A percentile compares a stretch with the other conserved stretches of the same genome.
These are phyloP conservation scores for Cryptococcus sp. DNA, from an alignment of 1,284 basidiomycete species.

Conservation along the genomic window DNA sequence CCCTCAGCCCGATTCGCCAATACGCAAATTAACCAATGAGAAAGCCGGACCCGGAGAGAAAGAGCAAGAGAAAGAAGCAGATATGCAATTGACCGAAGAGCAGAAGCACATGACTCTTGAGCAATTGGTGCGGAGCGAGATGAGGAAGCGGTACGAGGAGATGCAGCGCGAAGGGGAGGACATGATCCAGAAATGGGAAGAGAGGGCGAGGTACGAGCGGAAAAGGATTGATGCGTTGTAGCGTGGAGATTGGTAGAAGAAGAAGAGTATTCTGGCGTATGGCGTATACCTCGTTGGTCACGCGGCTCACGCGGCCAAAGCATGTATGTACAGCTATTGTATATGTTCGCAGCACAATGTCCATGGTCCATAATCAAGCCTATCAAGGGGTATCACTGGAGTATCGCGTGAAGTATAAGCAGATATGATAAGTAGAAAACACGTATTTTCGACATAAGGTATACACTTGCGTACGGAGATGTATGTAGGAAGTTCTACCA, in stretches of 20 bases:
- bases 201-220: constrained; percentile 27
- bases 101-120: constrained; percentile 44
- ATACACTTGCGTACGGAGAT: no score
- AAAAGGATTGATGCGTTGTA: constrained; percentile 30
- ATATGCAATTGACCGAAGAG: constrained; percentile 27
- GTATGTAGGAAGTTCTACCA: no score
- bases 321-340: no score
- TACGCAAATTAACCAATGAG: not conserved
- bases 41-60: not conserved
- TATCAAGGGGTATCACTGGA: no score
- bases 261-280: no score
- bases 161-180: constrained; percentile 38
- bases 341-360: no score
- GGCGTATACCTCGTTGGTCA: no score
- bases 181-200: constrained; percentile 39
- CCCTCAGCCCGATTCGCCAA: not conserved
- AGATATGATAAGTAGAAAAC: no score
- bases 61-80: constrained; percentile 1
- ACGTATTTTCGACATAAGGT: no score
- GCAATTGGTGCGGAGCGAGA: constrained; percentile 37
- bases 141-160: constrained; percentile 28
- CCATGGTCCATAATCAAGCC: no score
- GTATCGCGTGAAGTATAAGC: no score
- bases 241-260: not conserved
- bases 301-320: no score